A percentile compares a stretch with the other conserved stretches of the same genome.
Evolutionary conservation across 2,329 filamentous ascomycete genomes (phyloP).

Genomic region (Monilinia fructicola): DNA sequence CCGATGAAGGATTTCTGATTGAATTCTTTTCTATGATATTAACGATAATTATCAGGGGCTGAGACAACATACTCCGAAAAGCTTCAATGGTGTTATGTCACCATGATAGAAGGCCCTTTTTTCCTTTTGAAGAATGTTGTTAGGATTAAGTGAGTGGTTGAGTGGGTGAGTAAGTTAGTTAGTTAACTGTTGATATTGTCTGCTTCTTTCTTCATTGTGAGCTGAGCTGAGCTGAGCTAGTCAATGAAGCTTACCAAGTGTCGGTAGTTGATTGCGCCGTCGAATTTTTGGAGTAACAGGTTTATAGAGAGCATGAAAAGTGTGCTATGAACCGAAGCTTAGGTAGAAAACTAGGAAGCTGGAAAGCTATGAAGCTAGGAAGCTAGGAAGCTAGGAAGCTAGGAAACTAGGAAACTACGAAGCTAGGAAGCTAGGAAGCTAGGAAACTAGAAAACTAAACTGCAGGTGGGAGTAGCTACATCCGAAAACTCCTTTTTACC

Average conservation of each 20-base stretch:
- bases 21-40: not conserved
- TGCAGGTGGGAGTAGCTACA: slow-evolving; percentile 10
- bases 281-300: not conserved
- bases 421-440: no score
- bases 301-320: not conserved
- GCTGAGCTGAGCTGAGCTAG: not conserved
- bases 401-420: no score
- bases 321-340: not conserved
- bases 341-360: no score
- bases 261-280: slow-evolving; percentile 13
- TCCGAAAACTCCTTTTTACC: not conserved
- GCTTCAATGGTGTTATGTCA: slow-evolving; percentile 20
- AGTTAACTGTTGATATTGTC: not conserved
- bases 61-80: slow-evolving; percentile 22
- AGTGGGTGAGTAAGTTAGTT: not conserved
- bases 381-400: no score
- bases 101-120: slow-evolving; percentile 22
- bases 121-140: not conserved
- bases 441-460: no score
- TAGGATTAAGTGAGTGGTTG: not conserved
- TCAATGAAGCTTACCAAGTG: not conserved
- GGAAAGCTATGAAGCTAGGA: no score
- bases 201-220: not conserved
- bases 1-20: not conserved
- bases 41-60: slow-evolving; percentile 19